These are phyloP conservation scores for Melanopsichium pennsylvanicum DNA, from an alignment of 1,284 basidiomycete genomes.

Conservation along the genomic window DNA sequence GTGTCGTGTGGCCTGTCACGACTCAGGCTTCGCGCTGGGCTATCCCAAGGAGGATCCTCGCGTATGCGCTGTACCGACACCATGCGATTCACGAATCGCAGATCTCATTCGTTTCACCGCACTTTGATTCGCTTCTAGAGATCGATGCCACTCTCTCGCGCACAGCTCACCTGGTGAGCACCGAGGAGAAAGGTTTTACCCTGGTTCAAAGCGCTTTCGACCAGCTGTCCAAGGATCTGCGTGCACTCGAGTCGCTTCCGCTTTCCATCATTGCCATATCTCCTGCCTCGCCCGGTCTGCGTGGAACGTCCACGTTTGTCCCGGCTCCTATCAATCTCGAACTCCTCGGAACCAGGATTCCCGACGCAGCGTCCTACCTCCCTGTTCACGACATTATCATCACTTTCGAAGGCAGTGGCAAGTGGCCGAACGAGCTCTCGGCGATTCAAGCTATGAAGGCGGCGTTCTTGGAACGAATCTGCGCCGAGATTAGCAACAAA, in stretches of 20 bases:
- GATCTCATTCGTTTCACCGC: slow-evolving; percentile 70
- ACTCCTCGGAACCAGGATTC: slow-evolving; percentile 57
- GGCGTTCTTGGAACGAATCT: slow-evolving; percentile 72
- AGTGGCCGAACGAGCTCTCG: slow-evolving; percentile 92
- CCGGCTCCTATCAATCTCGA: slow-evolving; percentile 70
- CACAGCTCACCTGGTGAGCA: slow-evolving; percentile 64
- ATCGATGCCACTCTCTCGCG: slow-evolving; percentile 53
- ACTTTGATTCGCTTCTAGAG: slow-evolving; percentile 74
- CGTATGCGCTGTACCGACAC: slow-evolving; percentile 79
- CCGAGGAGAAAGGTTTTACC: slow-evolving; percentile 72
- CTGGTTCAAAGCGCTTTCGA: slow-evolving; percentile 83
- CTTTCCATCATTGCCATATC: slow-evolving; percentile 78
- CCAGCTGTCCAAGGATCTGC: slow-evolving; percentile 78
- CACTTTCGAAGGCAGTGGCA: slow-evolving; percentile 77
- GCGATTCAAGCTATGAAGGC: slow-evolving; percentile 95
- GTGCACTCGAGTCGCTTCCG: slow-evolving; percentile 78
- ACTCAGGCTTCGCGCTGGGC: slow-evolving; percentile 70
- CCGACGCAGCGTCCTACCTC: slow-evolving; percentile 63
- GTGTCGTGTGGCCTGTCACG: slow-evolving; percentile 81
- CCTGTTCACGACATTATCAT: slow-evolving; percentile 69
- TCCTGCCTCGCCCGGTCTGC: slow-evolving; percentile 74
- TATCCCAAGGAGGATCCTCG: slow-evolving; percentile 79
- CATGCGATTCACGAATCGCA: slow-evolving; percentile 72
- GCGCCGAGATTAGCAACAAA: slow-evolving; percentile 44
- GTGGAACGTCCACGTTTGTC: slow-evolving; percentile 82